A percentile compares a stretch with the other conserved stretches of the same genome.
These are phyloP conservation scores for Monosporascus ibericus DNA, from an alignment of 2,329 filamentous ascomycete genomes.

Conservation along the genomic window DNA sequence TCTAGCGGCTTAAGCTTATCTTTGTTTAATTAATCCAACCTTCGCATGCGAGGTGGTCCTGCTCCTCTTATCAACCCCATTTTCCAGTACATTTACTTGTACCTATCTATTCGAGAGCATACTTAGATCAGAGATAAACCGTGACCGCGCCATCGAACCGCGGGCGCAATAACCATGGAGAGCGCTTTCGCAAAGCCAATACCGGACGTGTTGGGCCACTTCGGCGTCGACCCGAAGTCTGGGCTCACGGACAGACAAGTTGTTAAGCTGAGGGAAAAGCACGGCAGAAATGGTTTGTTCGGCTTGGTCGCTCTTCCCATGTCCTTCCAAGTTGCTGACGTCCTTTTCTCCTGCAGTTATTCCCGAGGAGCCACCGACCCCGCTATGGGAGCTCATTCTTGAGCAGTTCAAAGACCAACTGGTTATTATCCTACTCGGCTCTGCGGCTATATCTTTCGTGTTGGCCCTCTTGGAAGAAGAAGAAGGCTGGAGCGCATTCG, in stretches of 20 bases:
- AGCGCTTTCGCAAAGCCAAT: conserved; percentile 54
- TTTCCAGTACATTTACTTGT: background rate
- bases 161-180: conserved; percentile 43
- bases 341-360: conserved; percentile 39
- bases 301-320: background rate
- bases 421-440: conserved; percentile 88
- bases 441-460: conserved; percentile 87
- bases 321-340: conserved; percentile 8
- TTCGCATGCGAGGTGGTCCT: background rate
- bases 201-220: conserved; percentile 52
- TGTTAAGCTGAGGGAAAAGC: conserved; percentile 45
- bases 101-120: background rate
- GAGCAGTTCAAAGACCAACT: conserved; percentile 99
- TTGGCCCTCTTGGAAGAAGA: conserved; percentile 89
- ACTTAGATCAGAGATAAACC: background rate
- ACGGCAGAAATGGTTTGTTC: conserved; percentile 60
- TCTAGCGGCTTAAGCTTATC: background rate
- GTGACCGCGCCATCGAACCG: conserved; percentile 5
- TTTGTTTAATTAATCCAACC: too few species aligned
- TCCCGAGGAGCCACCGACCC: conserved; percentile 87
- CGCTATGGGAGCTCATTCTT: conserved; percentile 90
- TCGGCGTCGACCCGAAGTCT: conserved; percentile 47
- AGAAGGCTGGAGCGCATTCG: conserved; percentile 94
- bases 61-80: background rate
- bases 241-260: conserved; percentile 59